A percentile compares a stretch with the other conserved stretches of the same genome.
Conservation (phyloP, 768 basidiomycete genomes). For the Auricularia cornea region DNA sequence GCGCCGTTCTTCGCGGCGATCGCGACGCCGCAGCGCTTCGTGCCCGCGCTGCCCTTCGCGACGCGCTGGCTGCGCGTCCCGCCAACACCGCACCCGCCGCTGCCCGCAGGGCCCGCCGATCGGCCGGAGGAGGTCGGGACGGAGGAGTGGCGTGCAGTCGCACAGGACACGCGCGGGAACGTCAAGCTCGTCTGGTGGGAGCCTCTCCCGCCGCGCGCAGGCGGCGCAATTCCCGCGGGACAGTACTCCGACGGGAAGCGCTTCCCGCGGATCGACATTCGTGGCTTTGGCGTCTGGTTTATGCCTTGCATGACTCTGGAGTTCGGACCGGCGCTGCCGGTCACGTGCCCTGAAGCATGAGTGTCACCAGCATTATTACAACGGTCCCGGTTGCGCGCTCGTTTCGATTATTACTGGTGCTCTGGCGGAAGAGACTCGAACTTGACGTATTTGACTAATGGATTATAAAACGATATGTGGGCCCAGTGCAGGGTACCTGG, state of each 20-base stretch:
- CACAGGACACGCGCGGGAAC: neutral
- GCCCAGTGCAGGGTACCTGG: too few species aligned
- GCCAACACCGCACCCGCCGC: neutral
- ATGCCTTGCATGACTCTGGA: neutral
- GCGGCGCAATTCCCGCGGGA: neutral
- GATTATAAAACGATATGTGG: too few species aligned
- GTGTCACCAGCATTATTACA: too few species aligned
- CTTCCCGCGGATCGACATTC: neutral
- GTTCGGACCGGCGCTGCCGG: neutral
- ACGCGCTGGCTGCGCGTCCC: neutral
- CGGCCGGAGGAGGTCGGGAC: neutral
- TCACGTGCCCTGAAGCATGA: too few species aligned
- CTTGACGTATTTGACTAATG: too few species aligned
- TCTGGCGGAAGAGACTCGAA: too few species aligned
- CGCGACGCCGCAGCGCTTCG: slow-evolving; percentile 1
- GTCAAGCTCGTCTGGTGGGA: neutral
- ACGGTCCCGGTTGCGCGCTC: too few species aligned
- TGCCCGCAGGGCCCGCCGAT: neutral
- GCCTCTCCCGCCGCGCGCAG: neutral
- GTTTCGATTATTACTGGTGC: too few species aligned
- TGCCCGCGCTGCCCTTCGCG: slow-evolving; percentile 3
- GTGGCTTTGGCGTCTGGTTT: neutral
- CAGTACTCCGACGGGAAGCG: neutral
- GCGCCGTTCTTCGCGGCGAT: slow-evolving; percentile 8
- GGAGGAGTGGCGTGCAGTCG: neutral